Evolutionary conservation across 129 eudicot genomes (phyloP).

Genomic region (Flaveria ramosissima): DNA sequence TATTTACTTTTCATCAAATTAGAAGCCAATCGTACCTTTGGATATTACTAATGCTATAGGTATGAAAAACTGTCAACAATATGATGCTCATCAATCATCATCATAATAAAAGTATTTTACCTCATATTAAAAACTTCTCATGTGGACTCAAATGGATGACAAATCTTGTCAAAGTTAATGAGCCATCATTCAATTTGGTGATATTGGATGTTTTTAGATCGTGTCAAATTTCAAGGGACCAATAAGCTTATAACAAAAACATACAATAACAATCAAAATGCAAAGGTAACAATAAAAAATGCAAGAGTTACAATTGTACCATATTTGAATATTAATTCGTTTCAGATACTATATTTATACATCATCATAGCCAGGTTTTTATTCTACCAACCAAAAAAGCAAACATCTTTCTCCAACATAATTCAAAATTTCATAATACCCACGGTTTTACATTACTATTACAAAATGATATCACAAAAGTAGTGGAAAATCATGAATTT

Average conservation of each 20-base stretch:
- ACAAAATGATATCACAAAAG: not conserved
- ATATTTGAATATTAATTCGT: conserved; percentile 22
- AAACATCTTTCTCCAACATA: conserved; percentile 17
- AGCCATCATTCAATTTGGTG: conserved; percentile 7
- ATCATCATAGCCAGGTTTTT: conserved; percentile 21
- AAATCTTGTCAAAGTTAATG: conserved; percentile 24
- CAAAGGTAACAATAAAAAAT: conserved; percentile 7
- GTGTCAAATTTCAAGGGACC: not conserved
- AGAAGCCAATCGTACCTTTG: not conserved
- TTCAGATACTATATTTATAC: conserved; percentile 38
- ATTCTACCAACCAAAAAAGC: conserved; percentile 24
- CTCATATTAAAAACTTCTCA: no score
- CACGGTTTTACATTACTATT: conserved; percentile 61
- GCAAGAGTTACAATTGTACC: conserved; percentile 8
- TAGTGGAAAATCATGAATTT: no score
- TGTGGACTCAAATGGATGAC: not conserved
- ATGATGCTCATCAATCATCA: no score
- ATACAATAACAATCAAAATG: not conserved
- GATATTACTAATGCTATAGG: not conserved
- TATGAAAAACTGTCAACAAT: no score
- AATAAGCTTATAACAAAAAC: not conserved
- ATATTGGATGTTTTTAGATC: no score
- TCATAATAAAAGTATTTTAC: no score
- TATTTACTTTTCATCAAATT: not conserved
- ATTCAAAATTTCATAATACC: conserved; percentile 64